phyloP scores from a whole-genome alignment of 164 flowering plant species.

The Kingdonia uniflora region DNA sequence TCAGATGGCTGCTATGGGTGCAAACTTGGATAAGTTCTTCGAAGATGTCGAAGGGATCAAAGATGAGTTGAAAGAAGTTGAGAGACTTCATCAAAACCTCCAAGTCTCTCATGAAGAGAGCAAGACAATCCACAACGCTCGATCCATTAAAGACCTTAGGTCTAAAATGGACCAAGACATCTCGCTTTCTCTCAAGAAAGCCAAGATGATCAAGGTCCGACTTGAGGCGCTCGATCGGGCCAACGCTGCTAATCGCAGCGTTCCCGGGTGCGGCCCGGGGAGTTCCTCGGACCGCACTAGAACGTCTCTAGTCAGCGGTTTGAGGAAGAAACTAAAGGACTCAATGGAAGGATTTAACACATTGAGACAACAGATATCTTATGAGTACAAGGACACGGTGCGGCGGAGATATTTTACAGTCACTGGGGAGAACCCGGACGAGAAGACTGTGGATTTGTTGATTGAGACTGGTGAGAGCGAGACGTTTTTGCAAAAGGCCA shows the following conservation, averaged over 20 bases:
- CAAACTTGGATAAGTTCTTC: slow-evolving; percentile 34
- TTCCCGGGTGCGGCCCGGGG: slow-evolving; percentile 28
- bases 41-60: slow-evolving; percentile 31
- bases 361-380: slow-evolving; percentile 11
- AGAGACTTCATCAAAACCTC: slow-evolving; percentile 18
- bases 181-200: slow-evolving; percentile 15
- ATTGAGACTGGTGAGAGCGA: slow-evolving; percentile 27
- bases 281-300: slow-evolving; percentile 29
- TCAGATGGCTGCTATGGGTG: slow-evolving; percentile 11
- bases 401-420: slow-evolving; percentile 21
- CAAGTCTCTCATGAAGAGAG: slow-evolving; percentile 20
- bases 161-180: slow-evolving; percentile 24
- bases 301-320: slow-evolving; percentile 19
- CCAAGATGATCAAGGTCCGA: slow-evolving; percentile 22
- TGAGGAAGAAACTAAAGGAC: slow-evolving; percentile 21
- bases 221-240: slow-evolving; percentile 26
- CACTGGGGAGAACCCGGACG: slow-evolving; percentile 23
- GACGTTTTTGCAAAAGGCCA: slow-evolving; percentile 20
- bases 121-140: slow-evolving; percentile 30
- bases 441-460: slow-evolving; percentile 16
- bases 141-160: slow-evolving; percentile 23
- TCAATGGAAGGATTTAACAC: slow-evolving; percentile 19
- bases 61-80: slow-evolving; percentile 27
- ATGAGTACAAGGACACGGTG: slow-evolving; percentile 25
- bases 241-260: slow-evolving; percentile 25